Evolutionary conservation across 2,329 filamentous ascomycete species (phyloP), one percentile per base, ranked within the genome.

Genomic region (Cryoendolithus antarcticus): DNA sequence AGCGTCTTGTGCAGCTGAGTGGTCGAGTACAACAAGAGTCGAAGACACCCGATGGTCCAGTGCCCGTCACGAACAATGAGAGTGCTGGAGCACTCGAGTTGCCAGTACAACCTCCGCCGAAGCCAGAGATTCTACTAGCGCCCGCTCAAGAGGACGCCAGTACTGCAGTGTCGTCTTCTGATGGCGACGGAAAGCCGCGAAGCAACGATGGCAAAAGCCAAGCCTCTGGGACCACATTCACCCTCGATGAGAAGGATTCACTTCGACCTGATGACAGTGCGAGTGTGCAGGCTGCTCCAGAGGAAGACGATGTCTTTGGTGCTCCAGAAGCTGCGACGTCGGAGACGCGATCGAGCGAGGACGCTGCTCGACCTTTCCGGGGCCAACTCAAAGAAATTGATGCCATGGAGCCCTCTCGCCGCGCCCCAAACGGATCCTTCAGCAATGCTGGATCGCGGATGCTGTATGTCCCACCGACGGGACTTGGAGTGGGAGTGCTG

Each of bases 191-290:
- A 2, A 95, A 95, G 62, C 84, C 85, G 37, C 82, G 85, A 29
- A 95, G 86, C 56, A 70, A 94, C 31, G 89, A 95, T 58, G 86
- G 84, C 35, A 95, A 95, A 65, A 95, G 88, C 59, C 84, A 93
- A 52, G 86, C 86, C 4, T 96, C 89, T 19, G 86, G 85, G 10
- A 93, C 86, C 4, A 95, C 89, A 0, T 95, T 94, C 63, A 86
- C 85, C n/a, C 69, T 95, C 56, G 89, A 96, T 54, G 89, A 96
- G 62, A 95, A 95, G 59, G 89, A 95, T 58, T 95, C 88, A 4
- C 70, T 95, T 39, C 80, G 88, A 9, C 89, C 89, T 6, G 89
- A 96, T 62, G 89, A 96, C 57, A 95, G 89, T 60, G 89, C 89
- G 28, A 95, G 88, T 57, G 82, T 94, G 10, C 86, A 93, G 60